phyloP scores from a whole-genome alignment of 148 eudicot species.

The Rhododendron griersonianum region DNA sequence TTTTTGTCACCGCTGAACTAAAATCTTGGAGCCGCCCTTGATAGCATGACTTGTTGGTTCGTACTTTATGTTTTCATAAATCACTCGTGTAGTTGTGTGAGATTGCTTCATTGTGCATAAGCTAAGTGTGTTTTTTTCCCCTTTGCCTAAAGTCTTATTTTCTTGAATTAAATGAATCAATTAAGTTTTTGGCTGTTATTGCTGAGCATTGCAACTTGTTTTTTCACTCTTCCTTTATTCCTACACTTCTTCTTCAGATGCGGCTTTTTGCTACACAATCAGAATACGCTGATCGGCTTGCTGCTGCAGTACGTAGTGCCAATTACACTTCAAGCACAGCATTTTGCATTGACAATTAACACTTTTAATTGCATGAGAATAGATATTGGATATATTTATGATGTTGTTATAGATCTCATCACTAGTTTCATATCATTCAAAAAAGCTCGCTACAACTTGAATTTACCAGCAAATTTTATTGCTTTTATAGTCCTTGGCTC shows the following conservation, averaged over 20 bases:
- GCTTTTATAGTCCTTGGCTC: background rate
- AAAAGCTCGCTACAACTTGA: background rate
- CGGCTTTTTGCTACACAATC: constrained; percentile 85
- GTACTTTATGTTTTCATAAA: background rate
- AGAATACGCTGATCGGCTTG: constrained; percentile 80
- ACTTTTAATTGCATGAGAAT: background rate
- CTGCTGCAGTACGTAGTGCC: constrained; percentile 65
- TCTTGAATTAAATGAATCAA: background rate
- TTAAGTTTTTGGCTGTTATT: background rate
- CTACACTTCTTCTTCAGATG: constrained; percentile 41
- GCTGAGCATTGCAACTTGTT: background rate
- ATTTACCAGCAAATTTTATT: background rate
- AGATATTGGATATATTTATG: background rate
- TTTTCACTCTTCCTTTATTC: background rate
- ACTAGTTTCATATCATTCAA: background rate
- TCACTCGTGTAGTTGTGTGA: background rate
- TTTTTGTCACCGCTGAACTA: no score
- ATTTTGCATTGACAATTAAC: background rate
- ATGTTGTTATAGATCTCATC: background rate
- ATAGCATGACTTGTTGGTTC: background rate
- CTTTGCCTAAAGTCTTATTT: background rate
- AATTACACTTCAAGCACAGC: constrained; percentile 1
- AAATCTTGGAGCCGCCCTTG: background rate
- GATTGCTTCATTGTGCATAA: background rate
- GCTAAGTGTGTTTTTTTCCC: background rate